Base-by-base conservation (phyloP, 495 filamentous ascomycete species). In the Penicillium longicatenatum region DNA sequence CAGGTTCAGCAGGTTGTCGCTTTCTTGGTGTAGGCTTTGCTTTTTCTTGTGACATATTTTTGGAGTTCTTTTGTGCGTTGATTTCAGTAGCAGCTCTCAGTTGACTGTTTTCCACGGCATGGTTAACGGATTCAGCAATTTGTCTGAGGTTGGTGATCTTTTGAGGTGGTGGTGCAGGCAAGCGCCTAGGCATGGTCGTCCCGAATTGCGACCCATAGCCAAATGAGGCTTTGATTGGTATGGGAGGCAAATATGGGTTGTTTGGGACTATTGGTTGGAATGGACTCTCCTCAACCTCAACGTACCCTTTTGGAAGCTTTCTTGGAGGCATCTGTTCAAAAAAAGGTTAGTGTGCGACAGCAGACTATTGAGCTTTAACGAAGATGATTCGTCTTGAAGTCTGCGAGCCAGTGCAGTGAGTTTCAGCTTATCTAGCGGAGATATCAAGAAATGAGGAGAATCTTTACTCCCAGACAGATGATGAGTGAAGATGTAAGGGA, bases 171-270 rank as follows among this genome's bases (percentile, higher is more conserved):
- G 22, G 45, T 22, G 24, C 14, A 16, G 22, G 45, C 6, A 17
- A 16, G 5, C 21, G 24, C 24, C 45, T 17, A 48, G 21, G 45
- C 45, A 26, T 26, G 24, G 16, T 19, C 30, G 45, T 22, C 45
- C 21, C 22, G 22, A 30, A 22, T 48, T 48, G 45, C 14, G 45
- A 48, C 9, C 45, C 45, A 48, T 48, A 48, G 26, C 22, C 45
- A 48, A 48, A 48, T 29, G 45, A 48, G 14, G 45, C 22, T 29
- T 48, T 48, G n/a, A 48, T 48, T 14, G 45, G 45, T 16, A 48
- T 48, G 24, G 22, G 11, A 10, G 45, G 45, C 24, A 48, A 30
- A 30, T 29, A n/a, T 8, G 45, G 45, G 24, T 48, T 48, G 22
- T 48, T 6, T 29, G 45, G 22, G 24, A 48, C 24, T 26, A 22